Base-by-base conservation (phyloP, 2,329 filamentous ascomycete genomes). In the Aspergillus eucalypticola region DNA sequence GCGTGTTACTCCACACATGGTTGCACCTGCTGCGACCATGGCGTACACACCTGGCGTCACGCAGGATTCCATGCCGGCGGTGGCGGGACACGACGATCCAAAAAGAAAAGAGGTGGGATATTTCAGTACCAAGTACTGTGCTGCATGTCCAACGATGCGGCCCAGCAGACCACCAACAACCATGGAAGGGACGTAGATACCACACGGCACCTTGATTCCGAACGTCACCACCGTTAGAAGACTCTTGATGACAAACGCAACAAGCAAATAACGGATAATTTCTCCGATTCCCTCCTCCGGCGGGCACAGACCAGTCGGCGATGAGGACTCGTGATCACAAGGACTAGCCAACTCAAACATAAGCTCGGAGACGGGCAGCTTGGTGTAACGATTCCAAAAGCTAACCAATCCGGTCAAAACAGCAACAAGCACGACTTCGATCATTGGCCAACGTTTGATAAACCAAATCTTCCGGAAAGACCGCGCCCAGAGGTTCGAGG, bases 101-200 rank as follows among this genome's bases (percentile, higher is more conserved):
- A 94, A 97, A 6, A 97, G 77, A 13, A 85, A 80, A 71, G 88
- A 89, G 57, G 87, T 78, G 0, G 92, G 90, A 70, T 88, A 90
- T 29, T 83, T 84, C 59, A 96, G 82, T 5, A 94, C 92, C 55
- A 91, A 76, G 77, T 90, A 92, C 73, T 98, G 94, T 0, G 93
- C 87, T 6, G 88, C 75, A 73, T 98, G 95, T 1, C 95, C 95
- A 11, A 96, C 86, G 48, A 95, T 88, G 7, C 94, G 88, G 29
- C 94, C 94, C 80, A 96, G 88, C 17, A 99, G 81, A 70, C 95
- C 95, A 65, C 95, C 95, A 17, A 98, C 92, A 27, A 98, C 95
- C 95, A 99, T 99, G 68, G 94, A 97, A 3, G 95, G 95, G 1
- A 99, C 93, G 69, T 99, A 99, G 67, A 99, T 97, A 64, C 95